These are phyloP conservation scores for Rhizoclosmatium globosum DNA, from an alignment of 192 early-diverging fungal species.

Conservation along the genomic window DNA sequence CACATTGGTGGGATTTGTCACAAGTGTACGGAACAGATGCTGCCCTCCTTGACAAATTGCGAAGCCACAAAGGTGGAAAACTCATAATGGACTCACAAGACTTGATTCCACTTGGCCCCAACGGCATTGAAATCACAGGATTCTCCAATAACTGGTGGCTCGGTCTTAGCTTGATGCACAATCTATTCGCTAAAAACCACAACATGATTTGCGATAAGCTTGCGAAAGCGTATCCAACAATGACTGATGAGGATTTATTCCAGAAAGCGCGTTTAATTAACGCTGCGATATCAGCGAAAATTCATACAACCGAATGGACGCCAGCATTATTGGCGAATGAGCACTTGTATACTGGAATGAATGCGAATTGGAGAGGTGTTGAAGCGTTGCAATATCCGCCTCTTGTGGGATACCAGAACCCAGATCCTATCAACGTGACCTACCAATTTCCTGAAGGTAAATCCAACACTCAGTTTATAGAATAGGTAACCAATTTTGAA, in stretches of 20 bases:
- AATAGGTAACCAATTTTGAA: neutral
- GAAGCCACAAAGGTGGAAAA: constrained; percentile 38
- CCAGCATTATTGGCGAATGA: constrained; percentile 45
- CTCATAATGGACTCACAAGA: constrained; percentile 23
- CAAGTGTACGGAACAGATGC: constrained; percentile 40
- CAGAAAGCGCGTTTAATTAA: constrained; percentile 42
- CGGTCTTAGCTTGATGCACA: constrained; percentile 42
- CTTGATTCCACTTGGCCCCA: constrained; percentile 23
- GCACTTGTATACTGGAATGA: constrained; percentile 32
- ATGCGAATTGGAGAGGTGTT: constrained; percentile 42
- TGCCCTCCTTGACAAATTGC: constrained; percentile 15
- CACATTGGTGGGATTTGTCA: constrained; percentile 47
- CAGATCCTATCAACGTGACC: constrained; percentile 6
- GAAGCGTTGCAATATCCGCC: neutral
- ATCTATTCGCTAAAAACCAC: constrained; percentile 43
- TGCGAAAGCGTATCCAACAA: constrained; percentile 35
- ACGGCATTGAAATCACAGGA: constrained; percentile 43
- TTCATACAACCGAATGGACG: constrained; percentile 52
- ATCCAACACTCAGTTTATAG: neutral
- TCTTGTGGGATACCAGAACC: neutral
- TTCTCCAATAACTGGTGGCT: constrained; percentile 45
- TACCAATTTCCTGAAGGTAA: constrained; percentile 11
- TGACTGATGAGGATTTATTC: constrained; percentile 46
- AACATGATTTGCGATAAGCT: constrained; percentile 46
- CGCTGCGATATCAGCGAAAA: constrained; percentile 44